phyloP scores from a whole-genome alignment of 768 basidiomycete species.

The Leccinum fibrillosum region DNA sequence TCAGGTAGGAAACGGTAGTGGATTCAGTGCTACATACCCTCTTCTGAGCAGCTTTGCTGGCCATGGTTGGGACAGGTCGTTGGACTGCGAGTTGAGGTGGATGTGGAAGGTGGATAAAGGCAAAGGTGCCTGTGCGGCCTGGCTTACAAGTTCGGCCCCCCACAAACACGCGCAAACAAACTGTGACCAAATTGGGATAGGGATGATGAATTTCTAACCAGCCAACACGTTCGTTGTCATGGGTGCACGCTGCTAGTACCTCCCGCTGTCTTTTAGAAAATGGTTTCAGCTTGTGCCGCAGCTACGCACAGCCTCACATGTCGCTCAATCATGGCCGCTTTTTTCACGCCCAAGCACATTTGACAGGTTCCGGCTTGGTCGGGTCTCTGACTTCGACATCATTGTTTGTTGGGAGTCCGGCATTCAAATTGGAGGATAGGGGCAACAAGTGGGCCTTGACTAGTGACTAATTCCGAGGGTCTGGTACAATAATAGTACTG shows the following conservation, averaged over 20 bases:
- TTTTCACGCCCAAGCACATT: background rate
- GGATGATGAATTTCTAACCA: conserved; percentile 8
- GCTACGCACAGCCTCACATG: conserved; percentile 5
- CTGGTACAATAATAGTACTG: background rate
- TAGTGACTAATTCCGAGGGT: background rate
- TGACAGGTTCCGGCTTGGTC: background rate
- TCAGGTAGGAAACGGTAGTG: conserved; percentile 5
- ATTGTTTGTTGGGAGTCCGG: conserved; percentile 11
- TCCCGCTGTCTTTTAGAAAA: background rate
- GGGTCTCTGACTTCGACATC: background rate
- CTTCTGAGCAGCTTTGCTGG: conserved; percentile 83
- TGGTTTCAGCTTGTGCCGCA: background rate
- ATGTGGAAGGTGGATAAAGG: conserved; percentile 23
- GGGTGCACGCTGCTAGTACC: background rate
- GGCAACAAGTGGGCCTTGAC: background rate
- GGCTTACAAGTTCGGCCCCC: conserved; percentile 20
- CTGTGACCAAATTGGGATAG: conserved; percentile 14
- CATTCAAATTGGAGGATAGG: background rate
- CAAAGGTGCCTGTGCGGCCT: conserved; percentile 22
- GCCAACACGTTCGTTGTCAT: conserved; percentile 10
- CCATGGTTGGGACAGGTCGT: conserved; percentile 45
- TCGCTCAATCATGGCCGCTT: background rate
- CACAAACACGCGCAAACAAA: conserved; percentile 27
- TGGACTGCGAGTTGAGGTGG: background rate
- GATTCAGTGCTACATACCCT: conserved; percentile 47